Evolutionary conservation across 164 flowering plant genomes (phyloP).

Genomic region (Vitis rotundifolia): DNA sequence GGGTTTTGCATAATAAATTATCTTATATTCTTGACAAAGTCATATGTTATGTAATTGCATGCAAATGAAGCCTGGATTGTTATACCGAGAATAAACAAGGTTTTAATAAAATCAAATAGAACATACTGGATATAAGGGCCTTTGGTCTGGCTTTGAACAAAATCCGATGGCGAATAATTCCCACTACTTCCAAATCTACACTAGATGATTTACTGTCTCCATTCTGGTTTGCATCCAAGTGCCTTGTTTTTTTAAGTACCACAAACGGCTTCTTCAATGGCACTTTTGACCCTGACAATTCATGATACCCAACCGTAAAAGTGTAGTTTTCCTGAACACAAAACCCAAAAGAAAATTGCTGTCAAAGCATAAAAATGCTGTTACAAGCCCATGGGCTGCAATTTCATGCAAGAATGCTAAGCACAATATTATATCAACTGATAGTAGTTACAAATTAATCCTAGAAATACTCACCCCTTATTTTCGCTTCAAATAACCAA

Average conservation of each 20-base stretch:
- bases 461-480: no score
- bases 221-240: slow-evolving; percentile 22
- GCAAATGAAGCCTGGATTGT: not conserved
- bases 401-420: no score
- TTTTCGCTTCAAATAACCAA: no score
- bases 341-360: slow-evolving; percentile 3
- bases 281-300: slow-evolving; percentile 72
- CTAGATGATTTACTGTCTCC: slow-evolving; percentile 13
- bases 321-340: slow-evolving; percentile 71
- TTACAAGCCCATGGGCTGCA: no score
- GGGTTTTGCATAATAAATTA: not conserved
- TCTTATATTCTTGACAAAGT: not conserved
- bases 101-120: not conserved
- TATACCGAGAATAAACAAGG: not conserved
- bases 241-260: slow-evolving; percentile 63
- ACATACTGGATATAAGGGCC: slow-evolving; percentile 78
- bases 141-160: slow-evolving; percentile 91
- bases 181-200: slow-evolving; percentile 73
- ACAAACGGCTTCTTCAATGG: slow-evolving; percentile 79
- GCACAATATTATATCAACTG: no score
- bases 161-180: slow-evolving; percentile 76
- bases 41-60: not conserved
- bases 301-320: slow-evolving; percentile 89
- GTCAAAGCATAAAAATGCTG: no score
- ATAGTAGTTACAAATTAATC: no score